These are phyloP conservation scores for Diaporthe sp. DNA, from an alignment of 2,329 filamentous ascomycete genomes.

Conservation along the genomic window DNA sequence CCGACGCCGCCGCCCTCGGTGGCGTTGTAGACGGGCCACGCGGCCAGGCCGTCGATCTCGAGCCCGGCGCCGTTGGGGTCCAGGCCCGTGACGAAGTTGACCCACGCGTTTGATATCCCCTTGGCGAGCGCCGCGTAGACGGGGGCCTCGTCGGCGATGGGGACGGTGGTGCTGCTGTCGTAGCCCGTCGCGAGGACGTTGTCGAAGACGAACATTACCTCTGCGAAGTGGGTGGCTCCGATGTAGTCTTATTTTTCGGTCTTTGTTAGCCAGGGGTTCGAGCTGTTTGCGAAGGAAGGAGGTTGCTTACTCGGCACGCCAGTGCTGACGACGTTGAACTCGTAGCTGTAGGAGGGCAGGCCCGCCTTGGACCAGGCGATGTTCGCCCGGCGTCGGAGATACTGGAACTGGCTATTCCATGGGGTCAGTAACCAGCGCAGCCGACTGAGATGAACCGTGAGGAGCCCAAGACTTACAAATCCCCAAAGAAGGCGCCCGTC, in stretches of 20 bases:
- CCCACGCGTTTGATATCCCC: conserved; percentile 66
- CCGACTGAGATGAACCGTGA: no score
- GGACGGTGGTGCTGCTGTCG: conserved; percentile 54
- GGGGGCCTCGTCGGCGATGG: conserved; percentile 57
- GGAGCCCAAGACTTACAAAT: conserved; percentile 33
- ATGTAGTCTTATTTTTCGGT: neutral
- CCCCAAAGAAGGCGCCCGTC: conserved; percentile 39
- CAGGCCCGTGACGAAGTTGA: conserved; percentile 61
- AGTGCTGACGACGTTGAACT: conserved; percentile 58
- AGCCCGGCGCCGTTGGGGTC: conserved; percentile 57
- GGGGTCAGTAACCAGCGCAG: neutral
- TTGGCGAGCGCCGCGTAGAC: conserved; percentile 58
- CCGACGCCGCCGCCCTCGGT: conserved; percentile 43
- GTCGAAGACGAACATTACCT: conserved; percentile 68
- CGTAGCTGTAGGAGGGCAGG: conserved; percentile 54
- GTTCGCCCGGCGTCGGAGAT: conserved; percentile 56
- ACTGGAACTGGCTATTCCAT: conserved; percentile 7
- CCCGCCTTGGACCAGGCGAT: conserved; percentile 65
- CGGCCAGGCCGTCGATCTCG: conserved; percentile 31
- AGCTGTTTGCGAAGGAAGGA: no score
- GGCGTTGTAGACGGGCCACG: conserved; percentile 44
- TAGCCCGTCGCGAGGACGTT: conserved; percentile 65
- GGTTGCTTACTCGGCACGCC: conserved; percentile 41
- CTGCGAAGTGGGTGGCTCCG: conserved; percentile 56
- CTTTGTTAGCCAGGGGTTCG: neutral